Percentiles rank a stretch among this genome's conserved stretches.
These are phyloP conservation scores for Colletotrichum sp. DNA, from an alignment of 2,329 filamentous ascomycete species.

Conservation along the genomic window DNA sequence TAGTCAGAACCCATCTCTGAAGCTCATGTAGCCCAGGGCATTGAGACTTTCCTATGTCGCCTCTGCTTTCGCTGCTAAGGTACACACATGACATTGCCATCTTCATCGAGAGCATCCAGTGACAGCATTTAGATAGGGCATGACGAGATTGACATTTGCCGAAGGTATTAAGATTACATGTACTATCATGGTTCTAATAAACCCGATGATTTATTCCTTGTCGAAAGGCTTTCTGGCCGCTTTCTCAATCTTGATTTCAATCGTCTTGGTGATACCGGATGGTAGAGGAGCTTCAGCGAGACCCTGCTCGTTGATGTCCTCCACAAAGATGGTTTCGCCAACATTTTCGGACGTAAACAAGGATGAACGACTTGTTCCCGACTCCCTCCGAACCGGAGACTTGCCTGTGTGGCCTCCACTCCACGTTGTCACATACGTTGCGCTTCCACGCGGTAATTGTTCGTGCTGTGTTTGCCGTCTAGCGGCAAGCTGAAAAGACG, in stretches of 20 bases:
- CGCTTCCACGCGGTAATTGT: background rate
- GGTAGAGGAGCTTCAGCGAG: background rate
- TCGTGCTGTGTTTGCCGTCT: background rate
- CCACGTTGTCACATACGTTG: background rate
- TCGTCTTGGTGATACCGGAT: background rate
- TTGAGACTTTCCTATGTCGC: background rate
- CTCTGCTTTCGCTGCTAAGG: background rate
- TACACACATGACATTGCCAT: background rate
- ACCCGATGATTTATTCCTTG: background rate
- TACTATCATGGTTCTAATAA: background rate
- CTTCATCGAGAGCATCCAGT: background rate
- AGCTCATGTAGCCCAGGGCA: background rate
- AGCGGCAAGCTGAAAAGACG: background rate
- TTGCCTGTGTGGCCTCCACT: background rate
- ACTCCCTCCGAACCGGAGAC: background rate
- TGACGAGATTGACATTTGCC: background rate
- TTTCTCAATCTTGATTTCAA: background rate
- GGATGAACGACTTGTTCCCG: background rate
- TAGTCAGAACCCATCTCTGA: background rate
- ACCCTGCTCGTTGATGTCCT: background rate
- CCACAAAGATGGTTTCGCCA: background rate
- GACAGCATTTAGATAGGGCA: background rate
- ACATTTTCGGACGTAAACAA: background rate
- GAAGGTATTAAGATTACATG: background rate
- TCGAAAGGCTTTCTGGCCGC: background rate